These are phyloP conservation scores for Dalbergia cochinchinensis DNA, from an alignment of 306 rosid species.

Conservation along the genomic window DNA sequence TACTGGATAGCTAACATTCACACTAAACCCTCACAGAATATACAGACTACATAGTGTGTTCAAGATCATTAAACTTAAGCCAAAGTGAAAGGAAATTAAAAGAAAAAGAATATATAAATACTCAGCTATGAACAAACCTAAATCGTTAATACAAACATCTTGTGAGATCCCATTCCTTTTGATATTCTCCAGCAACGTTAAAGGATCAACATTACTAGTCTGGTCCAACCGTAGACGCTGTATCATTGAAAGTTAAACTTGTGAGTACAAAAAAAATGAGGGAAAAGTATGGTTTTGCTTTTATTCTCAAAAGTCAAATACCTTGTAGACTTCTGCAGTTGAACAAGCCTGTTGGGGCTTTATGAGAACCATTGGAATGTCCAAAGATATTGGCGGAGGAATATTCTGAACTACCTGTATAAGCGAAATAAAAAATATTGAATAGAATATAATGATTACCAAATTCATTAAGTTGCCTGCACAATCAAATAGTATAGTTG, in stretches of 20 bases:
- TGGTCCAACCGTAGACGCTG: conserved; percentile 79
- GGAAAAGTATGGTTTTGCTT: conserved; percentile 16
- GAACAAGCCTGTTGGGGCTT: conserved; percentile 93
- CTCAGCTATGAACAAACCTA: conserved; percentile 62
- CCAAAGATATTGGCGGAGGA: conserved; percentile 70
- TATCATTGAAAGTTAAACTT: conserved; percentile 42
- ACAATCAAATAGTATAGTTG: conserved; percentile 21
- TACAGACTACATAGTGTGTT: not conserved
- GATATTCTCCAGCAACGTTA: conserved; percentile 77
- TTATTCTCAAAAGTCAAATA: conserved; percentile 46
- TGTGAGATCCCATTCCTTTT: conserved; percentile 81
- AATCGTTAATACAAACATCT: conserved; percentile 88
- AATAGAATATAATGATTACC: conserved; percentile 38
- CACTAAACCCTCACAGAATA: not conserved
- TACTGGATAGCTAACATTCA: conserved; percentile 17
- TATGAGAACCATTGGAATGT: conserved; percentile 93
- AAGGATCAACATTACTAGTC: conserved; percentile 76
- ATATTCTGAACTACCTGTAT: conserved; percentile 81
- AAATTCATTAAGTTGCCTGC: conserved; percentile 26
- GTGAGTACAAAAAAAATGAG: conserved; percentile 16
- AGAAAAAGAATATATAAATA: conserved; percentile 2
- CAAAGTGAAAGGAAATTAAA: not conserved
- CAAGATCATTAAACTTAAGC: conserved; percentile 37
- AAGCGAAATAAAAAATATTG: conserved; percentile 41
- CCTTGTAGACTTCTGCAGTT: conserved; percentile 97